Conservation (phyloP, 257 asterid genomes). For the Lycium barbarum region DNA sequence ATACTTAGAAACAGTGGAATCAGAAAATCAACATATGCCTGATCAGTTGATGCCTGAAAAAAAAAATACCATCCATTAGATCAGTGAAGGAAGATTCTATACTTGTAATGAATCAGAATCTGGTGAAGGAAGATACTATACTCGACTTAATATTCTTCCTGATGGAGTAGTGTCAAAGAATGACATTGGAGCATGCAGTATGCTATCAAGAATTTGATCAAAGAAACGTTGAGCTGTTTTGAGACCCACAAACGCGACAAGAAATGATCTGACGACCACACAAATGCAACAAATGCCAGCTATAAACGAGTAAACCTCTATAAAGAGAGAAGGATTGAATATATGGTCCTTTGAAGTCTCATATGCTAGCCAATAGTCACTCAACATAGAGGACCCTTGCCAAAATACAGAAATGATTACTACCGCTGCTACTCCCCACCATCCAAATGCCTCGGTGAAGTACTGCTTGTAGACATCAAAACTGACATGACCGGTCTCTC, state of each 20-base stretch:
- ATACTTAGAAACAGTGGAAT: conserved; percentile 57
- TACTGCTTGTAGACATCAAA: conserved; percentile 58
- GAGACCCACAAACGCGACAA: conserved; percentile 53
- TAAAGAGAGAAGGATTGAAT: conserved; percentile 54
- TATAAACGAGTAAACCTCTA: conserved; percentile 47
- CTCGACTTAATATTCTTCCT: conserved; percentile 79
- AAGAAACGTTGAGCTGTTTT: conserved; percentile 64
- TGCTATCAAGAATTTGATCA: conserved; percentile 52
- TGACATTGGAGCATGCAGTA: conserved; percentile 84
- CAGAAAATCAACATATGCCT: conserved; percentile 52
- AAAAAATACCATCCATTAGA: conserved; percentile 11
- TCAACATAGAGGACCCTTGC: conserved; percentile 54
- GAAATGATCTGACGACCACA: conserved; percentile 42
- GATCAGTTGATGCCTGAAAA: conserved; percentile 77
- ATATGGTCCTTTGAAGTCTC: conserved; percentile 56
- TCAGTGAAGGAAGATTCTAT: not conserved
- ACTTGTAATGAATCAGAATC: not conserved
- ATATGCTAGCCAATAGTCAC: conserved; percentile 80
- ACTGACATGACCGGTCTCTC: conserved; percentile 70
- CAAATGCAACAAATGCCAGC: conserved; percentile 45
- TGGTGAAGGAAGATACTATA: conserved; percentile 44
- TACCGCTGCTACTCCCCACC: conserved; percentile 66
- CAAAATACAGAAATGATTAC: conserved; percentile 46
- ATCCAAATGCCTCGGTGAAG: conserved; percentile 67
- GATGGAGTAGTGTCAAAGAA: conserved; percentile 93